phyloP scores from a whole-genome alignment of 495 filamentous ascomycete species.

The Hypoxylon perforatum region DNA sequence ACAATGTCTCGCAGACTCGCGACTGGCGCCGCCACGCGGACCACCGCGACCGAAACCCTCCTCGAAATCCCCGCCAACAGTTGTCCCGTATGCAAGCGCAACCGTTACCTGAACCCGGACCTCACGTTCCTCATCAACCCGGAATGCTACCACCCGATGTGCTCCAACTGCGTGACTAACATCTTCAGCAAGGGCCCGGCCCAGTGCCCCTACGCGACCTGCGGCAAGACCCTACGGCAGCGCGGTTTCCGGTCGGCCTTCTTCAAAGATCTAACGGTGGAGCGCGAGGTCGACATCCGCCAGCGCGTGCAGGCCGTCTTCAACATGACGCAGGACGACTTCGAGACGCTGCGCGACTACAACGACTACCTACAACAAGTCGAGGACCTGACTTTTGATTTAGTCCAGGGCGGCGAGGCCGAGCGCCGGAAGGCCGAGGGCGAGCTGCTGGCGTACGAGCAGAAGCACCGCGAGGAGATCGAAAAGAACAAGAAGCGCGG shows the following conservation, averaged over 20 bases:
- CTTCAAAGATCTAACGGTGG: constrained; percentile 88
- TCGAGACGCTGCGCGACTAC: constrained; percentile 79
- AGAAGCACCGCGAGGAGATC: constrained; percentile 74
- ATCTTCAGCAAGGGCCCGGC: constrained; percentile 92
- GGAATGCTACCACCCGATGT: constrained; percentile 99
- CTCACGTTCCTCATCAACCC: constrained; percentile 96
- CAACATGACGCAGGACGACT: constrained; percentile 91
- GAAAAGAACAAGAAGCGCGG: constrained; percentile 76
- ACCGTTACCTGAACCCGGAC: constrained; percentile 90
- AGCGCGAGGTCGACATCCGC: constrained; percentile 94
- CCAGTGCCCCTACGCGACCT: constrained; percentile 89
- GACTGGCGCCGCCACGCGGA: constrained; percentile 12
- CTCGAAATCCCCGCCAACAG: constrained; percentile 68
- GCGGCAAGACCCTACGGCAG: constrained; percentile 84
- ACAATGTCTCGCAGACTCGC: constrained; percentile 48
- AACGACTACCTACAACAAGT: constrained; percentile 96
- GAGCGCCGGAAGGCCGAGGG: constrained; percentile 71
- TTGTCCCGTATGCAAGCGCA: constrained; percentile 96
- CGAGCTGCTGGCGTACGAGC: constrained; percentile 72
- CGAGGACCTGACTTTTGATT: constrained; percentile 88
- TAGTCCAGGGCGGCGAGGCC: constrained; percentile 77
- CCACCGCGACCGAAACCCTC: constrained; percentile 13
- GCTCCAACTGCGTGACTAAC: constrained; percentile 90
- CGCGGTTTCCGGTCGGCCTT: constrained; percentile 85
- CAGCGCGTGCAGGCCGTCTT: constrained; percentile 82